Conservation (phyloP, 345 rosid genomes). For the Triadica sebifera region DNA sequence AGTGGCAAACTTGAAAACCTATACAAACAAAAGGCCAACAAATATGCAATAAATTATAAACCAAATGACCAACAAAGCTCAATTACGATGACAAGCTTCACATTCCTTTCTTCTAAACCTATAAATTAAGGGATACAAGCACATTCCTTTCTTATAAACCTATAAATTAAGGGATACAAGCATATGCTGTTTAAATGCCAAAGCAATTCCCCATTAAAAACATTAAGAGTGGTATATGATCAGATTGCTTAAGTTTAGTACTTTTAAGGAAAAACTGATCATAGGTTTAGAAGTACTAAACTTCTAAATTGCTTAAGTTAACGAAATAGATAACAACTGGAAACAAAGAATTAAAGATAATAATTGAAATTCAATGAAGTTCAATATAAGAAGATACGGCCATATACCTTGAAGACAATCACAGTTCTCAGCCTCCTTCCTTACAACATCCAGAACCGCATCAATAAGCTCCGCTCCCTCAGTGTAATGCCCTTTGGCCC, state of each 20-base stretch:
- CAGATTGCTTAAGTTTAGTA: too few relatives aligned
- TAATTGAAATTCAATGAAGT: not conserved
- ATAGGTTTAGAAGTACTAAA: too few relatives aligned
- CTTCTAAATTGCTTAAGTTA: too few relatives aligned
- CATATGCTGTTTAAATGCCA: not conserved
- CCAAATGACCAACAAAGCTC: not conserved
- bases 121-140: not conserved
- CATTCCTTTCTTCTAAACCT: not conserved
- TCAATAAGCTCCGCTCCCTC: slow-evolving; percentile 33
- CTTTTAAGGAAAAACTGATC: too few relatives aligned
- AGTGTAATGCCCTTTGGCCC: slow-evolving; percentile 31
- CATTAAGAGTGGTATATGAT: not conserved
- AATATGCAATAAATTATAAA: not conserved
- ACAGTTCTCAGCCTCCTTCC: slow-evolving; percentile 30
- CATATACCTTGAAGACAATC: slow-evolving; percentile 30
- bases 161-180: not conserved
- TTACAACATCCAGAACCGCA: slow-evolving; percentile 29
- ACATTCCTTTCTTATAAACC: not conserved
- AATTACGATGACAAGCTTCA: not conserved
- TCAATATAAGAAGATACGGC: not conserved
- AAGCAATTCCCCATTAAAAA: not conserved
- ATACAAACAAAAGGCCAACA: not conserved
- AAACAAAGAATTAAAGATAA: not conserved
- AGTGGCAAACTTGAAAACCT: slow-evolving; percentile 34
- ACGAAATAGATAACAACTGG: too few relatives aligned